These are phyloP conservation scores for Babesia sp. DNA, from an alignment of 169 alveolate species.

Conservation along the genomic window DNA sequence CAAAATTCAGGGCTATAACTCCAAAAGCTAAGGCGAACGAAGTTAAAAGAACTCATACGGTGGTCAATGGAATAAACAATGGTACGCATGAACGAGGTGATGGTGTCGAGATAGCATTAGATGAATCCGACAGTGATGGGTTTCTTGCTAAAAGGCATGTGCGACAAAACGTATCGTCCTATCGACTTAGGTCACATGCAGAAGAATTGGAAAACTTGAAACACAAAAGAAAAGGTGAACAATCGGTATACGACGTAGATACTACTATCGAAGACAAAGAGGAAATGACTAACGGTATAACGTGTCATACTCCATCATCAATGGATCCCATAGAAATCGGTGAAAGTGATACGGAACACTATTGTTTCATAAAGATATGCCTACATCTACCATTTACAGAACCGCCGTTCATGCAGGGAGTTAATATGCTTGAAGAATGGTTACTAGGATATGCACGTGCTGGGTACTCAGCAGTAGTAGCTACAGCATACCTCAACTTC, in stretches of 20 bases:
- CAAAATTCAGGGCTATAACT: background rate
- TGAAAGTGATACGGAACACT: background rate
- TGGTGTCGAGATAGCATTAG: too few relatives aligned
- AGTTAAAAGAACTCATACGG: too few relatives aligned
- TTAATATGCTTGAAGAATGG: constrained; percentile 60
- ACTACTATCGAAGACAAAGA: background rate
- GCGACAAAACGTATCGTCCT: too few relatives aligned
- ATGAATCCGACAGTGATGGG: too few relatives aligned
- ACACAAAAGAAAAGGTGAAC: background rate
- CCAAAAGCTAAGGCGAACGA: background rate
- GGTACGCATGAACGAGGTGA: too few relatives aligned
- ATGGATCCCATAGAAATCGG: background rate
- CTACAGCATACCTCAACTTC: constrained; percentile 78
- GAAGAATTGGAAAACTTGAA: background rate
- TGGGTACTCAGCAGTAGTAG: constrained; percentile 69
- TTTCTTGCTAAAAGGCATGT: background rate
- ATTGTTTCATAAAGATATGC: constrained; percentile 31
- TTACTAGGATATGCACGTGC: constrained; percentile 46
- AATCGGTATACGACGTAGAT: too few relatives aligned
- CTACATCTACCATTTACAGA: constrained; percentile 71
- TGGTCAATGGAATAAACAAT: background rate
- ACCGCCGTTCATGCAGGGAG: constrained; percentile 78
- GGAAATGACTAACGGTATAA: background rate
- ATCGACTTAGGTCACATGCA: too few relatives aligned
- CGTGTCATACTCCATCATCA: background rate